These are phyloP conservation scores for Penicillium cataractarum DNA, from an alignment of 495 filamentous ascomycete genomes.

Conservation along the genomic window DNA sequence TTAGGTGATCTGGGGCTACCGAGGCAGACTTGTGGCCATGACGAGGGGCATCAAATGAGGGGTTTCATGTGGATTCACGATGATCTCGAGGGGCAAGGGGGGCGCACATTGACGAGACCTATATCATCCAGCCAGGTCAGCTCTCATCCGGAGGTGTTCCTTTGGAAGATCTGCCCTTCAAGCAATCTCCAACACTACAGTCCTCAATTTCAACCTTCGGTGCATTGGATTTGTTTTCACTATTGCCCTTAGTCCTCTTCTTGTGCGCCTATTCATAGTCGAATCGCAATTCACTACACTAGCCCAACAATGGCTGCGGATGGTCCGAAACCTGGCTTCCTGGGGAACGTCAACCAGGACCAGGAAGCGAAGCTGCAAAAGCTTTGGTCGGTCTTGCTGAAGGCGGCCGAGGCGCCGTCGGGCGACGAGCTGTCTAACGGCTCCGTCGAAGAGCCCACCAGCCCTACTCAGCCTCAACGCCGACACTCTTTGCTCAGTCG, in stretches of 20 bases:
- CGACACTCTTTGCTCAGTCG: slow-evolving; percentile 33
- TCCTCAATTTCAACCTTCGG: not conserved
- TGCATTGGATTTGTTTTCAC: not conserved
- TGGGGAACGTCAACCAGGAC: slow-evolving; percentile 79
- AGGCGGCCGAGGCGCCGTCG: slow-evolving; percentile 62
- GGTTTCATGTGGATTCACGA: slow-evolving; percentile 34
- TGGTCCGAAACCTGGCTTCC: slow-evolving; percentile 63
- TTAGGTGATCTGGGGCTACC: slow-evolving; percentile 19
- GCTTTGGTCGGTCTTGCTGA: slow-evolving; percentile 76
- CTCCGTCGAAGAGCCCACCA: slow-evolving; percentile 15
- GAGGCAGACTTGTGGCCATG: slow-evolving; percentile 24
- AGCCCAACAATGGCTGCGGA: slow-evolving; percentile 23
- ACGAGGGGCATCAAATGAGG: slow-evolving; percentile 15
- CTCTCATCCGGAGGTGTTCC: not conserved
- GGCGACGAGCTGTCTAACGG: slow-evolving; percentile 18
- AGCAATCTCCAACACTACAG: not conserved
- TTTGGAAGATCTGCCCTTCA: not conserved
- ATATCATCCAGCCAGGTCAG: slow-evolving; percentile 5
- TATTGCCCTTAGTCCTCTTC: not conserved
- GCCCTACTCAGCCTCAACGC: slow-evolving; percentile 24
- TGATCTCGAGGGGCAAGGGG: slow-evolving; percentile 15
- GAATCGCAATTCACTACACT: not conserved
- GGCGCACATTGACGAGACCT: not conserved
- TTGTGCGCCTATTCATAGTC: not conserved
- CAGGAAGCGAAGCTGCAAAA: slow-evolving; percentile 83